Evolutionary conservation across 352 stramenopile species (phyloP).

Genomic region (Thraustochytrium striatum): DNA sequence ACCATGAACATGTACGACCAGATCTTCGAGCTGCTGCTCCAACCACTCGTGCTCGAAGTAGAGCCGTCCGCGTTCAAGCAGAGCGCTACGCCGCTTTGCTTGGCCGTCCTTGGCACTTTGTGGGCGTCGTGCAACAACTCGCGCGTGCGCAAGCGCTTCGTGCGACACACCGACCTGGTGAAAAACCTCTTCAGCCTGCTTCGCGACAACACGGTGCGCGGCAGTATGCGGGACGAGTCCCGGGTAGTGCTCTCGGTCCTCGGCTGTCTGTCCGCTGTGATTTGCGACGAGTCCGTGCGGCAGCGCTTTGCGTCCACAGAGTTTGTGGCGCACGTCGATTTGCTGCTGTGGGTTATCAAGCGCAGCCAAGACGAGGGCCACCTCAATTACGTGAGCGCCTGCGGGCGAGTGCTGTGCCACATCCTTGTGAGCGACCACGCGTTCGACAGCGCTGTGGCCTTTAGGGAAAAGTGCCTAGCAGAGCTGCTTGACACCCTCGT

Average conservation of each 20-base stretch:
- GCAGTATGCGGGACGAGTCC: neutral
- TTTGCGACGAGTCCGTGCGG: neutral
- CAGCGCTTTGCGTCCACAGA: neutral
- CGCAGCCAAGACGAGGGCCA: slow-evolving; percentile 18
- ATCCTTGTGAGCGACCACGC: slow-evolving; percentile 36
- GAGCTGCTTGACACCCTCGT: neutral
- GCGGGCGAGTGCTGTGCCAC: slow-evolving; percentile 22
- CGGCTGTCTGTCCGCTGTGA: neutral
- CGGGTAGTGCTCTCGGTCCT: neutral
- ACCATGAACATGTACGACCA: slow-evolving; percentile 9
- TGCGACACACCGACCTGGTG: neutral
- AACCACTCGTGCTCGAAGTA: neutral
- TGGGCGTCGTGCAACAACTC: slow-evolving; percentile 14
- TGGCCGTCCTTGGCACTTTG: neutral
- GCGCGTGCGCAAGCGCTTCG: neutral
- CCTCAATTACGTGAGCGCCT: slow-evolving; percentile 11
- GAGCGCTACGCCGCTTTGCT: neutral
- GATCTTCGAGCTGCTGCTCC: neutral
- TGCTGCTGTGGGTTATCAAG: slow-evolving; percentile 1
- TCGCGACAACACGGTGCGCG: neutral
- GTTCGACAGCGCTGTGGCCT: neutral
- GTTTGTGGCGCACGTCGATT: slow-evolving; percentile 2
- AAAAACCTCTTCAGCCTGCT: neutral
- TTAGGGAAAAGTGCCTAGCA: slow-evolving; percentile 3
- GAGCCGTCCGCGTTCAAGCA: neutral